A percentile compares a stretch with the other conserved stretches of the same genome.
Conservation (phyloP, 2,329 filamentous ascomycete genomes). For the Eurotiales sp. region DNA sequence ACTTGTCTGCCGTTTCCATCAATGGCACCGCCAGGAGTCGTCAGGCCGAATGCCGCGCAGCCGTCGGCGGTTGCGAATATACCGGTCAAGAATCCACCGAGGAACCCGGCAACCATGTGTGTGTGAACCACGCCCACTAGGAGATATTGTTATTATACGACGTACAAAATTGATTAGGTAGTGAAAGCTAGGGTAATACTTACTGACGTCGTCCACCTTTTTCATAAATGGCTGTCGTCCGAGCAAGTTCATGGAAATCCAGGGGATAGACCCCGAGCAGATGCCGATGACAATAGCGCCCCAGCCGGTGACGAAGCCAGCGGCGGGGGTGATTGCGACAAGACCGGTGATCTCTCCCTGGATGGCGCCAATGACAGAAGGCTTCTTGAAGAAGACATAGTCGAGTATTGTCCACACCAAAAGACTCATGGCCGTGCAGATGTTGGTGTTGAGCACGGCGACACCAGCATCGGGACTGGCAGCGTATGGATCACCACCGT, state of each 20-base stretch:
- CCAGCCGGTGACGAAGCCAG: slow-evolving; percentile 51
- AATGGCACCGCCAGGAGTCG: slow-evolving; percentile 47
- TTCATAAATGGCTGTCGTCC: slow-evolving; percentile 53
- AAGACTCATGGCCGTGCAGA: slow-evolving; percentile 47
- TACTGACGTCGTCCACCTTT: slow-evolving; percentile 47
- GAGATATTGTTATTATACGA: too few relatives aligned
- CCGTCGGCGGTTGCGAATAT: slow-evolving; percentile 48
- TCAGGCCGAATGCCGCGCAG: slow-evolving; percentile 44
- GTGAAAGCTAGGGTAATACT: neutral
- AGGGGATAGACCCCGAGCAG: slow-evolving; percentile 44
- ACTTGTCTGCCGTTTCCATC: slow-evolving; percentile 51
- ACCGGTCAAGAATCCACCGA: slow-evolving; percentile 46
- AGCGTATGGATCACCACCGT: slow-evolving; percentile 51
- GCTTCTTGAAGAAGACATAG: slow-evolving; percentile 47
- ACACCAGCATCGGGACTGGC: slow-evolving; percentile 49
- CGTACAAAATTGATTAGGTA: too few relatives aligned
- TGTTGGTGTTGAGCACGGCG: slow-evolving; percentile 51
- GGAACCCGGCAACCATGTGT: slow-evolving; percentile 45
- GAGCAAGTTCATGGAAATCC: slow-evolving; percentile 49
- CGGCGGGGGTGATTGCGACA: slow-evolving; percentile 51
- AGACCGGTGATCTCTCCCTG: slow-evolving; percentile 53
- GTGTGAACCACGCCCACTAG: slow-evolving; percentile 49
- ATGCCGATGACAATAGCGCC: slow-evolving; percentile 48
- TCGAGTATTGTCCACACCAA: slow-evolving; percentile 47
- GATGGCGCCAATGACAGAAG: slow-evolving; percentile 49